phyloP scores from a whole-genome alignment of 352 stramenopile species.

The Phytopythium delawarense region DNA sequence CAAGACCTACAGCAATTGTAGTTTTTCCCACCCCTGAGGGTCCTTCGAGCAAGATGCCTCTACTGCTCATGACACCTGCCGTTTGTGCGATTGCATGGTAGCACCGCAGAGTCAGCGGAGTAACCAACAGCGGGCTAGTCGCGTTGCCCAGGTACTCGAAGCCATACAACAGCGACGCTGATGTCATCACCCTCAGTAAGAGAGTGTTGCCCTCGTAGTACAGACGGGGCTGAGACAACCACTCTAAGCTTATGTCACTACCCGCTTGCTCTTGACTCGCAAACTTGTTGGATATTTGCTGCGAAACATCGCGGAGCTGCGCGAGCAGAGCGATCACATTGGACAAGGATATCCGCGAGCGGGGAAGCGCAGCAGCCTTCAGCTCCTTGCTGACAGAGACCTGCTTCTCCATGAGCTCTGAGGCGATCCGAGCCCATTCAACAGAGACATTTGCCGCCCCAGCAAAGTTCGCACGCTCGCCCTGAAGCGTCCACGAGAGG shows the following conservation, averaged over 20 bases:
- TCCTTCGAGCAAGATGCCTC: slow-evolving; percentile 38
- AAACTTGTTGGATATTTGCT: slow-evolving; percentile 7
- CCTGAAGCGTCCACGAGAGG: slow-evolving; percentile 53
- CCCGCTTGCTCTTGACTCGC: slow-evolving; percentile 6
- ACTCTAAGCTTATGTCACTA: slow-evolving; percentile 21
- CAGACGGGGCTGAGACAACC: slow-evolving; percentile 58
- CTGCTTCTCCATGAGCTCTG: slow-evolving; percentile 28
- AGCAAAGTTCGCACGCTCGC: slow-evolving; percentile 38
- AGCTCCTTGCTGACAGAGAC: slow-evolving; percentile 41
- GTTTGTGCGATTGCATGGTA: slow-evolving; percentile 48
- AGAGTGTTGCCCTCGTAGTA: slow-evolving; percentile 60
- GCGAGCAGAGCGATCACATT: slow-evolving; percentile 48
- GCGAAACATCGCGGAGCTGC: slow-evolving; percentile 55
- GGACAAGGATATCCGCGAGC: slow-evolving; percentile 25
- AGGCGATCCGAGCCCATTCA: slow-evolving; percentile 29
- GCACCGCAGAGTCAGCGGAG: slow-evolving; percentile 56
- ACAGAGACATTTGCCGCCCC: slow-evolving; percentile 7
- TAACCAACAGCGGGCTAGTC: slow-evolving; percentile 31
- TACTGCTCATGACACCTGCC: slow-evolving; percentile 22
- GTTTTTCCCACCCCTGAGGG: slow-evolving; percentile 38
- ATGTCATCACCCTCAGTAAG: slow-evolving; percentile 45
- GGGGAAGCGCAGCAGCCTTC: slow-evolving; percentile 34
- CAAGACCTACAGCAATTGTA: slow-evolving; percentile 31
- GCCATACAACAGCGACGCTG: slow-evolving; percentile 44
- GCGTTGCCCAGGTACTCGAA: slow-evolving; percentile 71